These are phyloP conservation scores for Lojkania enalia DNA, from an alignment of 2,329 filamentous ascomycete species.

Conservation along the genomic window DNA sequence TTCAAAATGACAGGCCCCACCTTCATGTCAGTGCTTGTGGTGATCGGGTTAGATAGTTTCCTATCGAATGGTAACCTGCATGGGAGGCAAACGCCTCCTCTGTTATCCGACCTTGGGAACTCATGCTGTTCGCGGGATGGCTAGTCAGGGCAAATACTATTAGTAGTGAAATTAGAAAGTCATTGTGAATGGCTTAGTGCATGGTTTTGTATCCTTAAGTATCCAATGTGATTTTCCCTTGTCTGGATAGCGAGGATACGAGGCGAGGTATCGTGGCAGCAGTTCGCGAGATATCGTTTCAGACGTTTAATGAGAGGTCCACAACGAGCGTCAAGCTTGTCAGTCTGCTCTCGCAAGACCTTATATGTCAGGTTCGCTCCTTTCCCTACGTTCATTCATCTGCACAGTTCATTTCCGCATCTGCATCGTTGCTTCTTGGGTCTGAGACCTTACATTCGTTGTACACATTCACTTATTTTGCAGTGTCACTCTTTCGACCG, in stretches of 20 bases:
- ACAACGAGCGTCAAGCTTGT: conserved; percentile 13
- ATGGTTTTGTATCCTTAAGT: conserved; percentile 18
- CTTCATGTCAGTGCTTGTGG: conserved; percentile 14
- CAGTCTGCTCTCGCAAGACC: conserved; percentile 3
- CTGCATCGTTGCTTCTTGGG: conserved; percentile 32
- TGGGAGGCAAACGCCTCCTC: conserved; percentile 17
- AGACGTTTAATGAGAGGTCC: conserved; percentile 43
- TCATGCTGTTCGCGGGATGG: conserved; percentile 20
- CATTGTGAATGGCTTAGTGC: conserved; percentile 23
- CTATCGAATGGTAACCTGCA: conserved; percentile 28
- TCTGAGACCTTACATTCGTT: conserved; percentile 48
- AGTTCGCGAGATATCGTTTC: conserved; percentile 29
- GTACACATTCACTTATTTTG: conserved; percentile 37
- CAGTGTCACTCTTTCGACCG: conserved; percentile 23
- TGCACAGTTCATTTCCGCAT: conserved; percentile 23
- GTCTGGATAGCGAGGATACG: conserved; percentile 22
- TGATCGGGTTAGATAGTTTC: conserved; percentile 13
- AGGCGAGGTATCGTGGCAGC: conserved; percentile 22
- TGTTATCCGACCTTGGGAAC: conserved; percentile 21
- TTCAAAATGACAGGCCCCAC: conserved; percentile 23
- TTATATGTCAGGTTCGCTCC: conserved; percentile 26
- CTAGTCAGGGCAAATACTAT: conserved; percentile 13
- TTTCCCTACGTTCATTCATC: conserved; percentile 3
- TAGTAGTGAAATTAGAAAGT: conserved; percentile 35
- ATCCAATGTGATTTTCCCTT: conserved; percentile 12